phyloP scores from a whole-genome alignment of 164 flowering plant genomes.

The Stephania cephalantha region DNA sequence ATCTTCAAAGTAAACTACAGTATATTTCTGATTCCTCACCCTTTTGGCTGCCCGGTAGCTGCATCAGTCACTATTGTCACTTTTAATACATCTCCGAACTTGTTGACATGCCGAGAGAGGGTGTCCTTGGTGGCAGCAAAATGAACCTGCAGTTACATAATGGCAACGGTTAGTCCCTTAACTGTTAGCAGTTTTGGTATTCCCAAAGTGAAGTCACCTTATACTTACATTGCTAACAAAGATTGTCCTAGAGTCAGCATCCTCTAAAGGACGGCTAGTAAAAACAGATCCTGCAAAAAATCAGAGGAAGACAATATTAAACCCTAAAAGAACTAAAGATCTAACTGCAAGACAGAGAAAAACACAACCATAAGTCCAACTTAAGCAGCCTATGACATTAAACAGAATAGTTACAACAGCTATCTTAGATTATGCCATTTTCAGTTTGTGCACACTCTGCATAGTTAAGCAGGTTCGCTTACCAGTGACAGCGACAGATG shows the following conservation, averaged over 20 bases:
- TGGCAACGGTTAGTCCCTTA: not conserved
- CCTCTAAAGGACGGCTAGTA: slow-evolving; percentile 53
- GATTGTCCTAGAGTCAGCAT: slow-evolving; percentile 78
- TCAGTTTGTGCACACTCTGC: not conserved
- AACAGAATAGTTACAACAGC: not conserved
- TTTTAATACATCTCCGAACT: slow-evolving; percentile 87
- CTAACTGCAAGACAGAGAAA: not conserved
- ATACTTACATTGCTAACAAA: slow-evolving; percentile 76
- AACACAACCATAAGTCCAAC: not conserved
- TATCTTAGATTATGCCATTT: not conserved
- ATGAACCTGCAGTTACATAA: slow-evolving; percentile 59
- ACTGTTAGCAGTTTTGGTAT: not conserved
- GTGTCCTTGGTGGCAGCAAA: slow-evolving; percentile 94
- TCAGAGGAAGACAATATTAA: slow-evolving; percentile 5
- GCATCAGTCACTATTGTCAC: slow-evolving; percentile 78
- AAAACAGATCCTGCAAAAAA: slow-evolving; percentile 47
- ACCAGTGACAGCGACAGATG: slow-evolving; percentile 38
- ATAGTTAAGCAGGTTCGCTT: slow-evolving; percentile 11
- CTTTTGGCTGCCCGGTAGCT: slow-evolving; percentile 85
- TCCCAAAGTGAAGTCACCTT: not conserved
- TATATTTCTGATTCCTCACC: slow-evolving; percentile 37
- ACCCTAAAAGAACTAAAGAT: not conserved
- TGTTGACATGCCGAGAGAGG: slow-evolving; percentile 84
- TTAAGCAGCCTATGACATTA: not conserved
- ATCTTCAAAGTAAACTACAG: not conserved